These are phyloP conservation scores for Immersiporthe knoxdaviesiana DNA, from an alignment of 2,329 filamentous ascomycete genomes.

Conservation along the genomic window DNA sequence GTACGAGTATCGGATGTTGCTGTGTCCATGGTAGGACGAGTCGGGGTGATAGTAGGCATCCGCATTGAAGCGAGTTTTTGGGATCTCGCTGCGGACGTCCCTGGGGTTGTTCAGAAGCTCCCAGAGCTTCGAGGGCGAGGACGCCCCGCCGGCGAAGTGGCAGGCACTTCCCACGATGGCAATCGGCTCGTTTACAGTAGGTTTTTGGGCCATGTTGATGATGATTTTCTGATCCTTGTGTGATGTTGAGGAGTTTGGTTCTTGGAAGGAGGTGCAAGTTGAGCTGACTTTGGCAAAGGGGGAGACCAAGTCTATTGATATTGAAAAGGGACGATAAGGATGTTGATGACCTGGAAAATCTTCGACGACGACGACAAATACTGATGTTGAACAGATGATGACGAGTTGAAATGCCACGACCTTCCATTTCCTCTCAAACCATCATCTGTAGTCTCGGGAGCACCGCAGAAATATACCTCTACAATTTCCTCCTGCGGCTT, in stretches of 20 bases:
- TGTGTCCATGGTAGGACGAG: conserved; percentile 33
- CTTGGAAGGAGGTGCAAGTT: neutral
- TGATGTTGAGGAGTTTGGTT: neutral
- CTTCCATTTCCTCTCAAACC: neutral
- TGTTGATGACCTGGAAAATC: neutral
- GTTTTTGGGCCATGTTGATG: neutral
- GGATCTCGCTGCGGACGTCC: conserved; percentile 17
- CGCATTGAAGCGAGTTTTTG: conserved; percentile 27
- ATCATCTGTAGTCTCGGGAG: neutral
- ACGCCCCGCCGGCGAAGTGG: conserved; percentile 11
- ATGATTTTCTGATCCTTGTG: neutral
- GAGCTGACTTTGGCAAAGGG: neutral
- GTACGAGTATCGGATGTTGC: conserved; percentile 33
- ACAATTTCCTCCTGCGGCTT: neutral
- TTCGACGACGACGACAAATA: neutral
- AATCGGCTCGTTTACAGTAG: conserved; percentile 13
- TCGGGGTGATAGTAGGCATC: conserved; percentile 31
- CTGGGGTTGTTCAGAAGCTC: conserved; percentile 13
- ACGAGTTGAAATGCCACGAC: neutral
- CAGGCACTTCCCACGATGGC: conserved; percentile 20
- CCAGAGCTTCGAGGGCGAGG: conserved; percentile 15
- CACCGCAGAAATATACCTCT: neutral
- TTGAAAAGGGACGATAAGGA: neutral
- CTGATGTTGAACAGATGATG: neutral
- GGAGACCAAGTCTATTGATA: neutral